Conservation (phyloP, 1,284 basidiomycete genomes). For the Apiotrichum mycotoxinovorans region DNA sequence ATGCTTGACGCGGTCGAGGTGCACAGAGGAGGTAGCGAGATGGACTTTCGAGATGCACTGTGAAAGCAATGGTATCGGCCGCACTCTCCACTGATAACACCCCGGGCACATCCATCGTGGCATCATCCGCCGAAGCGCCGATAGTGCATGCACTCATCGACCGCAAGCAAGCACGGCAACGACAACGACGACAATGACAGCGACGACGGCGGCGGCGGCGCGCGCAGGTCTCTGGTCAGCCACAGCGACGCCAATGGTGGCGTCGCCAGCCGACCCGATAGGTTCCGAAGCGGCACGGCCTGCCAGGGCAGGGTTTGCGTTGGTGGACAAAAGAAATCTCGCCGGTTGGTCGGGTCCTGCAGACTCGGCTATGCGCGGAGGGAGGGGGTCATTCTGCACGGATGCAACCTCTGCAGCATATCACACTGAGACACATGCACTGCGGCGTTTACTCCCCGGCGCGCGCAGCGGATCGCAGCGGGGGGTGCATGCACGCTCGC, state of each 20-base stretch:
- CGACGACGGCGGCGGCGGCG: neutral
- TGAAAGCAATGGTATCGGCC: too few species aligned
- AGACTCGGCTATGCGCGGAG: conserved; percentile 3
- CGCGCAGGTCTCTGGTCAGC: too few species aligned
- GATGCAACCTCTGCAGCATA: neutral
- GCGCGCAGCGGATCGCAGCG: neutral
- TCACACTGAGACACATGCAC: neutral
- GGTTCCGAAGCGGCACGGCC: conserved; percentile 1
- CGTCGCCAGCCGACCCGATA: neutral
- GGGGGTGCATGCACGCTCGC: too few species aligned
- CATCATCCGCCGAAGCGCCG: too few species aligned
- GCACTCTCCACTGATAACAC: too few species aligned
- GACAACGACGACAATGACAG: too few species aligned
- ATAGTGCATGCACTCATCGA: too few species aligned
- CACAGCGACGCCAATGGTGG: neutral
- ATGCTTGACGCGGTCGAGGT: too few species aligned
- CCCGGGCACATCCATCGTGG: too few species aligned
- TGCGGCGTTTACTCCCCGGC: neutral
- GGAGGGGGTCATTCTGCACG: neutral
- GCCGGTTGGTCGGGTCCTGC: conserved; percentile 14
- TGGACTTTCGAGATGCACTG: too few species aligned
- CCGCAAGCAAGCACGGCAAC: too few species aligned
- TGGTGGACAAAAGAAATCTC: conserved; percentile 17
- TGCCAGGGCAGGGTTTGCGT: neutral
- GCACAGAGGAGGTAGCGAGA: too few species aligned